Evolutionary conservation across 306 rosid species (phyloP).

Genomic region (Inga leiocalycina): DNA sequence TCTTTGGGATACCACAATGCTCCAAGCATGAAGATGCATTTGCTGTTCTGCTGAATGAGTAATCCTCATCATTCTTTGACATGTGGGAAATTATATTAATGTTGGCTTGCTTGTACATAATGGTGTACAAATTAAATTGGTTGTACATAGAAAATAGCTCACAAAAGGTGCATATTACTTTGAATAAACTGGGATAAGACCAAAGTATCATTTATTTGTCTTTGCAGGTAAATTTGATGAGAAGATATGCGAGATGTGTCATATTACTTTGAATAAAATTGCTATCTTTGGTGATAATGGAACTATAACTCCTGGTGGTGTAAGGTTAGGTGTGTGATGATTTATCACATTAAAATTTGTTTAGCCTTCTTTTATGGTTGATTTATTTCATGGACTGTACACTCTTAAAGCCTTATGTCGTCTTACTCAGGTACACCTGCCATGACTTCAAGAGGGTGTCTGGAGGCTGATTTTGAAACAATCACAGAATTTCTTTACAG

Average conservation of each 20-base stretch:
- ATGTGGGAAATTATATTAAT: not conserved
- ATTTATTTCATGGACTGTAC: not conserved
- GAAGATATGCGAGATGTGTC: constrained; percentile 84
- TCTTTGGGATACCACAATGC: too few relatives aligned
- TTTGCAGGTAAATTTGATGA: constrained; percentile 77
- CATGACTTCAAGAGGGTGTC: constrained; percentile 94
- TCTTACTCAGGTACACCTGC: constrained; percentile 83
- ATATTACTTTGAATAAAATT: constrained; percentile 89
- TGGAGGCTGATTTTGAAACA: constrained; percentile 88
- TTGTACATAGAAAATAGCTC: not conserved
- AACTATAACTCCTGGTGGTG: constrained; percentile 79
- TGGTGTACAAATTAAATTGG: not conserved
- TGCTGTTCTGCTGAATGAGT: too few relatives aligned
- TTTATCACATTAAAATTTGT: constrained; percentile 1
- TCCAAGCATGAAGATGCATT: too few relatives aligned
- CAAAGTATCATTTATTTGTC: constrained; percentile 11
- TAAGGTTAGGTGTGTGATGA: constrained; percentile 75
- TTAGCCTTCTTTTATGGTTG: constrained; percentile 18
- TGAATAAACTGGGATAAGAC: constrained; percentile 65
- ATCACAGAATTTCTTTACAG: constrained; percentile 76
- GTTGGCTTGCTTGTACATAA: not conserved
- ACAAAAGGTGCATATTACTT: constrained; percentile 56
- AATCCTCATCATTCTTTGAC: not conserved
- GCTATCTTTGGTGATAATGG: constrained; percentile 86
- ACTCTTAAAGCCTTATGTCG: constrained; percentile 9